phyloP scores from a whole-genome alignment of 75 land plant genomes.

The Cryptomeria japonica region DNA sequence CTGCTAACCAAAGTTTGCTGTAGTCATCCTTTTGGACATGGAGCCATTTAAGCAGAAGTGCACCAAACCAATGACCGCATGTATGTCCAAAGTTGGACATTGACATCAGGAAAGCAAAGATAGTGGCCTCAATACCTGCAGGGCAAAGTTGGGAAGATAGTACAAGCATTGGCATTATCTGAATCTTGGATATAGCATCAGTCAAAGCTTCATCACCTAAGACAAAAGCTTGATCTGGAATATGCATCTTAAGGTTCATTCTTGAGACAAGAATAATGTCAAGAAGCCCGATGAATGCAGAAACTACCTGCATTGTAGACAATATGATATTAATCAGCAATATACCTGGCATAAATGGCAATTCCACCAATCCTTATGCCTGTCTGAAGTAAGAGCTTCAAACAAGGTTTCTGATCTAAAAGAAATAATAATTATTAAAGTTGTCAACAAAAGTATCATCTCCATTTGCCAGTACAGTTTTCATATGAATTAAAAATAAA shows the following conservation, averaged over 20 bases:
- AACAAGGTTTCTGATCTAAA: background rate
- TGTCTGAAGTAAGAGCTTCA: background rate
- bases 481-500: too few species aligned
- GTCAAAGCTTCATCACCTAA: too few species aligned
- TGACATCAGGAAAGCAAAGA: slow-evolving; percentile 38
- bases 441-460: too few species aligned
- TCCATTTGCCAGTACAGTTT: too few species aligned
- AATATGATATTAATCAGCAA: background rate
- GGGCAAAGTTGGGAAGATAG: slow-evolving; percentile 31
- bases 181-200: slow-evolving; percentile 20
- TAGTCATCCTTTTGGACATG: slow-evolving; percentile 23
- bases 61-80: slow-evolving; percentile 24
- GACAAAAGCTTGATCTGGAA: slow-evolving; percentile 15
- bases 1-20: slow-evolving; percentile 28
- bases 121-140: slow-evolving; percentile 23
- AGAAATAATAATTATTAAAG: background rate
- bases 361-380: background rate
- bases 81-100: slow-evolving; percentile 28
- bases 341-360: background rate
- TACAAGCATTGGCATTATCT: slow-evolving; percentile 26
- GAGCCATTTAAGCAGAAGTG: slow-evolving; percentile 20
- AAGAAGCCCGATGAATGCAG: slow-evolving; percentile 10
- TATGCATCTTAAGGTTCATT: slow-evolving; percentile 18
- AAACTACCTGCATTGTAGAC: slow-evolving; percentile 11
- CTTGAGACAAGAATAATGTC: slow-evolving; percentile 24